Evolutionary conservation across 768 basidiomycete species (phyloP), one percentile per base, ranked within the genome.

Genomic region (Tremella fuciformis): DNA sequence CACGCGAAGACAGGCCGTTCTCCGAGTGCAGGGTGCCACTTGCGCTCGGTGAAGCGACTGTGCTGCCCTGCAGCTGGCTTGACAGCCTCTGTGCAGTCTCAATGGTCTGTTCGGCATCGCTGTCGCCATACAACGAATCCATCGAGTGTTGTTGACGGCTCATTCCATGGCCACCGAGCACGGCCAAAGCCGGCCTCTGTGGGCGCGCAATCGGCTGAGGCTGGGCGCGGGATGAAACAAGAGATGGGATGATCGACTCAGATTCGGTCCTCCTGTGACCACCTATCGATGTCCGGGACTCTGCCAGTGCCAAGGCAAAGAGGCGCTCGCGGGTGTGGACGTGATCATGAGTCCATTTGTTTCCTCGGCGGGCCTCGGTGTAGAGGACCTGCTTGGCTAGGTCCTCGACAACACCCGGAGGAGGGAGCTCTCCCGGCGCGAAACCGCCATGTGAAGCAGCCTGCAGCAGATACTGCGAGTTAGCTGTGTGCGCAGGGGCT

Each of bases 1-100:
- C 57, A 58, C 60, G 60, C 16, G 58, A 60, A 2, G 58, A 60
- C 29, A 60, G 25, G 13, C 53, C 58, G 18, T 52, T 52, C 16
- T 34, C 38, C 11, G 51, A 52, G 18, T 24, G 22, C 8, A 52
- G 38, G 8, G 37, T 24, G 24, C 21, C 55, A 24, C 42, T 24
- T 13, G 11, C 19, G 24, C 19, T 24, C 18, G 37, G 34, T 48
- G 39, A 25, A 38, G 11, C 50, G 39, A 40, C 19, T 18, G 39
- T 22, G n/a, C 38, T 55, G 21, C n/a, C 39, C 41, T 55, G 38
- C 41, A 46, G 25, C 18, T 21, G 15, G 19, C 38, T 37, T 26
- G 26, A 53, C 57, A 41, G 22, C 58, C 58, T 55, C 16, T 54
- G 55, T 7, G 60, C 56, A 48, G 51, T 52, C 15, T 39, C 60